phyloP scores from a whole-genome alignment of 202 grass and related monocot species.

The Panicum hallii region DNA sequence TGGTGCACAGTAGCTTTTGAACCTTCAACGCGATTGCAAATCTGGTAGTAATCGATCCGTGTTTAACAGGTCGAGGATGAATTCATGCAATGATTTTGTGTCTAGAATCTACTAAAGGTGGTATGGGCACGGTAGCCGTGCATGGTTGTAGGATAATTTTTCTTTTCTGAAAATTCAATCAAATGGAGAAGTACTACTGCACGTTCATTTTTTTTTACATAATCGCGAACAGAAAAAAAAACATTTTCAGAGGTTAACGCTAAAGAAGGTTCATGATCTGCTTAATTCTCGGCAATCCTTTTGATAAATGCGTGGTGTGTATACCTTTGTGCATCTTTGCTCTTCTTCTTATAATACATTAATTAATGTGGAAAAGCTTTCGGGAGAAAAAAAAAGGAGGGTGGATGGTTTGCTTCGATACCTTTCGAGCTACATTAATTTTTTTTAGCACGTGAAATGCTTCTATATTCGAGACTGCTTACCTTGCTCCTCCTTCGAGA shows the following conservation, averaged over 20 bases:
- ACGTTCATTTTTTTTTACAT: neutral
- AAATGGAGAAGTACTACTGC: neutral
- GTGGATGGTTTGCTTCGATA: neutral
- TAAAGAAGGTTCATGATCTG: neutral
- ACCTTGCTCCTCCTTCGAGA: too few species aligned
- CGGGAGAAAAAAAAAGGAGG: neutral
- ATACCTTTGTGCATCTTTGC: neutral
- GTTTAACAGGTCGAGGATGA: neutral
- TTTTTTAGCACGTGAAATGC: conserved; percentile 1
- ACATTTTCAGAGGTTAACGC: neutral
- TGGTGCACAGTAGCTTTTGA: neutral
- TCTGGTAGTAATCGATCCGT: neutral
- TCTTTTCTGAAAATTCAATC: neutral
- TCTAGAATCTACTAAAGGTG: neutral
- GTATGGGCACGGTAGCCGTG: neutral
- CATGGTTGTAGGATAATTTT: neutral
- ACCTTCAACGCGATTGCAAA: neutral
- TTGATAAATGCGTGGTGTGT: neutral
- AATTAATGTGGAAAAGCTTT: neutral
- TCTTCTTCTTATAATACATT: neutral
- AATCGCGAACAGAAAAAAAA: neutral
- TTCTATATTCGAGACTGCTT: neutral
- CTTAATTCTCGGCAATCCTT: neutral
- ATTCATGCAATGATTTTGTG: neutral
- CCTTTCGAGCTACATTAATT: neutral